Evolutionary conservation across 1,284 basidiomycete species (phyloP).

Genomic region (Trichosporon sp.): DNA sequence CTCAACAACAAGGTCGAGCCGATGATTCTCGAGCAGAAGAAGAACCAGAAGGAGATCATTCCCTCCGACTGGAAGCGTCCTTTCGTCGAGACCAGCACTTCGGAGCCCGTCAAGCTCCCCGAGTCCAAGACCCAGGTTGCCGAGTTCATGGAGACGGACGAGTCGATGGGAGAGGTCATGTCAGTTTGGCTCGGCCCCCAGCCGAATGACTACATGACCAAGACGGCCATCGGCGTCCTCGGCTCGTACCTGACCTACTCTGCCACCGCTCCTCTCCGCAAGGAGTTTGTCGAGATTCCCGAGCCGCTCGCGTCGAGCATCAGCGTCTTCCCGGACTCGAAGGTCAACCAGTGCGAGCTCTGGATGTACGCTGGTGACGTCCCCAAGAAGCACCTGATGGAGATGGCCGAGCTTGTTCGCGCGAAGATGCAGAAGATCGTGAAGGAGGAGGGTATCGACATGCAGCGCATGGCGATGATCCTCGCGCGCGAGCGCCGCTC

Average conservation of each 20-base stretch:
- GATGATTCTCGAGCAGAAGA: conserved; percentile 55
- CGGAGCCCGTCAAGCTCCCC: conserved; percentile 58
- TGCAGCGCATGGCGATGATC: conserved; percentile 83
- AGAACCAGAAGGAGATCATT: background rate
- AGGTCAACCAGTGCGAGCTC: conserved; percentile 70
- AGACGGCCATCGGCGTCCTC: conserved; percentile 79
- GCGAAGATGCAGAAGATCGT: conserved; percentile 68
- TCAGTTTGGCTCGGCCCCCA: conserved; percentile 76
- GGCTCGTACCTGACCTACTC: conserved; percentile 86
- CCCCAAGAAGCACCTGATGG: conserved; percentile 70
- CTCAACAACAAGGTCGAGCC: conserved; percentile 79
- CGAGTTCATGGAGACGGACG: conserved; percentile 97
- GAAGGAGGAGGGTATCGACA: conserved; percentile 71
- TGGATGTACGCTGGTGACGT: conserved; percentile 78
- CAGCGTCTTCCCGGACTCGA: conserved; percentile 72
- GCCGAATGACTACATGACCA: conserved; percentile 67
- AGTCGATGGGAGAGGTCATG: conserved; percentile 83
- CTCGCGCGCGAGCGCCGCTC: conserved; percentile 84
- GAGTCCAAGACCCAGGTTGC: conserved; percentile 59
- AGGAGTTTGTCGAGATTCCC: conserved; percentile 88
- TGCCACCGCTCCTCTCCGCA: conserved; percentile 81
- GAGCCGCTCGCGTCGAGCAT: conserved; percentile 84
- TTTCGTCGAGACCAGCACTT: conserved; percentile 82
- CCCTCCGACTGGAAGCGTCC: conserved; percentile 86
- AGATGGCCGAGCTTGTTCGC: conserved; percentile 67